Conservation (phyloP, 192 early-diverging fungal genomes). For the Chytriomyces sp. region DNA sequence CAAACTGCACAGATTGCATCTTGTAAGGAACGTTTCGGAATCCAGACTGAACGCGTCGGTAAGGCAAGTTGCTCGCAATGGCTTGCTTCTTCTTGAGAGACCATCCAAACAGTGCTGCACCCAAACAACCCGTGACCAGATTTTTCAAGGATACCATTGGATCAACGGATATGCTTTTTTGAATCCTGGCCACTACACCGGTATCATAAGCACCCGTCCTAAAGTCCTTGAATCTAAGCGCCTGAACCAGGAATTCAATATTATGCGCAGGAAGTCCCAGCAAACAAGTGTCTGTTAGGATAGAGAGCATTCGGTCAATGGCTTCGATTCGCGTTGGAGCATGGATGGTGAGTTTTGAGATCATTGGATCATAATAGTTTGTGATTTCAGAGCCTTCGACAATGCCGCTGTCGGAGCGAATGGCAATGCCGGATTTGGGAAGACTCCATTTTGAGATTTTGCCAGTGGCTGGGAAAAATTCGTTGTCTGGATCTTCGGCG, state of each 20-base stretch:
- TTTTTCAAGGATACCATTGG: background rate
- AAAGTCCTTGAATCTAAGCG: background rate
- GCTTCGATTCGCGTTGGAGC: slow-evolving; percentile 63
- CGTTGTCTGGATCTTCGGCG: slow-evolving; percentile 68
- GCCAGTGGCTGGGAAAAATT: slow-evolving; percentile 63
- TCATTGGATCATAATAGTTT: slow-evolving; percentile 67
- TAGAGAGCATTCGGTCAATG: slow-evolving; percentile 49
- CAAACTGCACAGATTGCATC: background rate
- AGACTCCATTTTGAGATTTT: slow-evolving; percentile 59
- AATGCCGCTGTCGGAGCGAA: slow-evolving; percentile 61
- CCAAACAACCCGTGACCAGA: background rate
- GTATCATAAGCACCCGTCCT: slow-evolving; percentile 16
- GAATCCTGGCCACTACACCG: background rate
- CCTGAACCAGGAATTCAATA: slow-evolving; percentile 5
- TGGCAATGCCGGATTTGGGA: slow-evolving; percentile 29
- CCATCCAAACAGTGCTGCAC: background rate
- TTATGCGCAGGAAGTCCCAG: slow-evolving; percentile 64
- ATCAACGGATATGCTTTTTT: background rate
- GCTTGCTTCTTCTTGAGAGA: background rate
- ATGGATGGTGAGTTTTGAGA: slow-evolving; percentile 65
- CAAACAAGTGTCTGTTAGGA: slow-evolving; percentile 52
- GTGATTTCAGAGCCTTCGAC: slow-evolving; percentile 56
- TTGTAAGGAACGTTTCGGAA: slow-evolving; percentile 25
- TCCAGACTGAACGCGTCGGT: background rate
- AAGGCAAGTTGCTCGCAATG: background rate